Percentiles rank a stretch among this genome's conserved stretches.
phyloP scores from a whole-genome alignment of 2,329 filamentous ascomycete species.

The Coniochaeta sp. region DNA sequence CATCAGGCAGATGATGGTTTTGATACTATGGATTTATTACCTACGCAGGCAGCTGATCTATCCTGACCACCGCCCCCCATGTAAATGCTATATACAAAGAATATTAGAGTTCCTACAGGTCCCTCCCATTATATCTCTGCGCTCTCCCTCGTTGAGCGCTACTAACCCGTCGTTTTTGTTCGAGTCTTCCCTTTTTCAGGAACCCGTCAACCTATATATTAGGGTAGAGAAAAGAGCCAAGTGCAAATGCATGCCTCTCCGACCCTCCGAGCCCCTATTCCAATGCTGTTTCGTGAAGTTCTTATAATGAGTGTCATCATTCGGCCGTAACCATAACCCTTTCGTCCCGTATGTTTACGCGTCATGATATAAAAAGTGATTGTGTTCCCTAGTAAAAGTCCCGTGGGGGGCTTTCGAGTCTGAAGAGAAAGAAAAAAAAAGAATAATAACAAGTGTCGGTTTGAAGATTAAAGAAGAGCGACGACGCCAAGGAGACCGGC shows the following conservation, averaged over 20 bases:
- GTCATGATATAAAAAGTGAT: not conserved
- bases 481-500: constrained; percentile 30
- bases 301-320: constrained; percentile 3
- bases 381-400: not conserved
- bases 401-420: not conserved
- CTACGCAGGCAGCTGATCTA: not conserved
- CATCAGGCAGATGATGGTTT: not conserved
- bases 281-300: not conserved
- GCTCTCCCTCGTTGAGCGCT: not conserved
- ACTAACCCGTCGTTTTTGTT: not conserved
- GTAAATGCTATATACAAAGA: not conserved
- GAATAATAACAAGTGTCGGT: no score
- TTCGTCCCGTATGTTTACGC: not conserved
- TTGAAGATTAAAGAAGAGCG: constrained; percentile 23
- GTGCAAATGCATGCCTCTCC: not conserved
- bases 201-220: not conserved
- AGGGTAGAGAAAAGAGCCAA: not conserved
- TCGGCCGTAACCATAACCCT: not conserved
- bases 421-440: not conserved
- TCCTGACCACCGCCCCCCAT: not conserved
- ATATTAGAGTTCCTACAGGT: not conserved
- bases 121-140: not conserved
- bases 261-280: not conserved
- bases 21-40: not conserved
- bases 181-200: not conserved